These are phyloP conservation scores for Willaertia magna DNA, from an alignment of 208 protist species.

Conservation along the genomic window DNA sequence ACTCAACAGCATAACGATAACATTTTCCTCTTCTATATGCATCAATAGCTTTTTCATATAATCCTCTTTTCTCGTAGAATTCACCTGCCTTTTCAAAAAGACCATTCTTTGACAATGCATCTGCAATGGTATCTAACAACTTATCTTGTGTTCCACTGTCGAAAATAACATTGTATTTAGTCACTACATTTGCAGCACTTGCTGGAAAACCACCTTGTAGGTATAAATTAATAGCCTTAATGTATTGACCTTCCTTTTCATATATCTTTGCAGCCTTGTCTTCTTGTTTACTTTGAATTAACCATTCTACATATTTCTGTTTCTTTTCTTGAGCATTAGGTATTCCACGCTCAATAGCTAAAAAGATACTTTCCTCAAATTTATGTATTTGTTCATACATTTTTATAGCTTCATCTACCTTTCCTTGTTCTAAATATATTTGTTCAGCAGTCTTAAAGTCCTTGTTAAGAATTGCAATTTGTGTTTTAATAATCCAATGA, in stretches of 20 bases:
- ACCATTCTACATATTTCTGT: constrained; percentile 75
- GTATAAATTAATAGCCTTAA: constrained; percentile 88
- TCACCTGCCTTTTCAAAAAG: constrained; percentile 85
- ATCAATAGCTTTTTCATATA: constrained; percentile 78
- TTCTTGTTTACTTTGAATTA: constrained; percentile 83
- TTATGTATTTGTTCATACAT: constrained; percentile 88
- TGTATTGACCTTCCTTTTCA: constrained; percentile 79
- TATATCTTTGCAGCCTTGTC: constrained; percentile 81
- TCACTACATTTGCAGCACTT: constrained; percentile 73
- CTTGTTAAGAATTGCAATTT: constrained; percentile 68
- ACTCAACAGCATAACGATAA: constrained; percentile 82
- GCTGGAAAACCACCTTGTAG: constrained; percentile 77
- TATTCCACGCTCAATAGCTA: constrained; percentile 62
- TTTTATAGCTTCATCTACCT: constrained; percentile 73
- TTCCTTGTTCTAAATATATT: constrained; percentile 79
- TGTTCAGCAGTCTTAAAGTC: constrained; percentile 78
- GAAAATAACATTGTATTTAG: constrained; percentile 45
- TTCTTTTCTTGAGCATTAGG: constrained; percentile 63
- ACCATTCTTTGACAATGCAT: constrained; percentile 69
- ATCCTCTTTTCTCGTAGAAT: constrained; percentile 83
- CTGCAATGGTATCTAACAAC: constrained; percentile 79
- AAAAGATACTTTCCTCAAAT: constrained; percentile 71
- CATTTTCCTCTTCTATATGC: constrained; percentile 78
- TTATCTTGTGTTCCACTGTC: constrained; percentile 49
- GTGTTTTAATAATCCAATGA: constrained; percentile 68